These are phyloP conservation scores for Plasmodium inui DNA, from an alignment of 169 alveolate genomes.

Conservation along the genomic window DNA sequence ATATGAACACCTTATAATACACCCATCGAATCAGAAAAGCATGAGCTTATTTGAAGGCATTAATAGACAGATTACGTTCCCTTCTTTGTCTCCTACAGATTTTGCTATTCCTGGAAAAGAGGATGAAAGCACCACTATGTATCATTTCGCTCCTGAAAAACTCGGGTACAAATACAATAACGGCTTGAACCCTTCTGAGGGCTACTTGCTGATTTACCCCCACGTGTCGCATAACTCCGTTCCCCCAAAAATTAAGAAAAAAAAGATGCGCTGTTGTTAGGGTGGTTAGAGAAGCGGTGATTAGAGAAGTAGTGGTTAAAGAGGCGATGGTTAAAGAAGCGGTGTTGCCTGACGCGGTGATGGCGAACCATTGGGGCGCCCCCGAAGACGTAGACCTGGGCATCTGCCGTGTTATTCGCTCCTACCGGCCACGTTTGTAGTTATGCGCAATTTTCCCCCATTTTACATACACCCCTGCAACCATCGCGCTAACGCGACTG, in stretches of 20 bases:
- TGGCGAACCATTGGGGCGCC: not conserved
- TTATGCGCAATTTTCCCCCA: not conserved
- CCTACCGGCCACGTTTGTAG: not conserved
- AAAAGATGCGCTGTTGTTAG: conserved; percentile 43
- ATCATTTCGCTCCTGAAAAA: conserved; percentile 41
- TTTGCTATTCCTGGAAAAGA: conserved; percentile 22
- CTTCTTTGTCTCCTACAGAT: conserved; percentile 32
- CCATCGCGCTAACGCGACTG: not conserved
- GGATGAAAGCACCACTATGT: conserved; percentile 18
- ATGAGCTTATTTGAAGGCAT: conserved; percentile 8
- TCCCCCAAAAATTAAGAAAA: conserved; percentile 44
- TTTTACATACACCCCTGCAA: not conserved
- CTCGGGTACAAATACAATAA: conserved; percentile 30
- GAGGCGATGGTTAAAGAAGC: not conserved
- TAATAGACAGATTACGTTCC: not conserved
- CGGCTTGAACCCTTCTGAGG: conserved; percentile 61
- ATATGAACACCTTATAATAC: conserved; percentile 14
- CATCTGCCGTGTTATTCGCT: not conserved
- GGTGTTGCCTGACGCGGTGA: not conserved
- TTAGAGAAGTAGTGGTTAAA: not conserved
- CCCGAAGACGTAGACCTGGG: too few species aligned
- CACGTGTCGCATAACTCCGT: conserved; percentile 10
- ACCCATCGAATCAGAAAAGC: conserved; percentile 17
- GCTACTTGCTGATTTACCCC: conserved; percentile 47
- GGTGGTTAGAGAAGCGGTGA: not conserved